Percentiles rank a stretch among this genome's conserved stretches.
phyloP scores from a whole-genome alignment of 176 grass and related monocot species.

The Triticum timopheevii region DNA sequence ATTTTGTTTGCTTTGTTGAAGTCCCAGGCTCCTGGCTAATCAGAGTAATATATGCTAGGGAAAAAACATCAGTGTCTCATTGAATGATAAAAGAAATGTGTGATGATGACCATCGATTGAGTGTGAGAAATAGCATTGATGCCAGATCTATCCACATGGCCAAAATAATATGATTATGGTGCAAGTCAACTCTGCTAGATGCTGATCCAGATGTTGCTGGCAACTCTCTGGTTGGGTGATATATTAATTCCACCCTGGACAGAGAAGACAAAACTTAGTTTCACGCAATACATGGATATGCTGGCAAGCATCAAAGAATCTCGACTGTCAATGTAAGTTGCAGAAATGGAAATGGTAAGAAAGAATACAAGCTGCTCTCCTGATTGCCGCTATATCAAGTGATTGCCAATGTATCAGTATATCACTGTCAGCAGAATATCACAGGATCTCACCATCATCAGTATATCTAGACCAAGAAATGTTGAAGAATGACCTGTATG shows the following conservation, averaged over 20 bases:
- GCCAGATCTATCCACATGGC: not conserved
- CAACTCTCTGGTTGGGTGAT: not conserved
- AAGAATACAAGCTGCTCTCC: not conserved
- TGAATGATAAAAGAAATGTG: not conserved
- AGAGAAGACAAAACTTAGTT: not conserved
- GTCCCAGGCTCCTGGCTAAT: not conserved
- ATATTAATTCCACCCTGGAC: not conserved
- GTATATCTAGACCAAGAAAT: too few relatives aligned
- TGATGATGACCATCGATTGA: not conserved
- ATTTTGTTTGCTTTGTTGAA: not conserved
- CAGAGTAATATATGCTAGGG: not conserved
- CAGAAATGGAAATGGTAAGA: not conserved
- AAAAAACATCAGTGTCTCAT: not conserved
- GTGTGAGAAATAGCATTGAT: not conserved
- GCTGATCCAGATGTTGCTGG: not conserved
- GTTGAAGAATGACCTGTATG: not conserved
- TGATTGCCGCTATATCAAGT: too few relatives aligned
- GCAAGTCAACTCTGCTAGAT: conserved; percentile 1
- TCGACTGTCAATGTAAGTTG: too few relatives aligned
- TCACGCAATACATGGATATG: not conserved
- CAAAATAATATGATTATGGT: not conserved
- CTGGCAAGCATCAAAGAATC: not conserved
- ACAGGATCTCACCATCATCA: too few relatives aligned
- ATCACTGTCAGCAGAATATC: not conserved
- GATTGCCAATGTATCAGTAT: not conserved